Evolutionary conservation across 768 basidiomycete species (phyloP), one percentile per base, ranked within the genome.

Genomic region (Auriscalpium vulgare): DNA sequence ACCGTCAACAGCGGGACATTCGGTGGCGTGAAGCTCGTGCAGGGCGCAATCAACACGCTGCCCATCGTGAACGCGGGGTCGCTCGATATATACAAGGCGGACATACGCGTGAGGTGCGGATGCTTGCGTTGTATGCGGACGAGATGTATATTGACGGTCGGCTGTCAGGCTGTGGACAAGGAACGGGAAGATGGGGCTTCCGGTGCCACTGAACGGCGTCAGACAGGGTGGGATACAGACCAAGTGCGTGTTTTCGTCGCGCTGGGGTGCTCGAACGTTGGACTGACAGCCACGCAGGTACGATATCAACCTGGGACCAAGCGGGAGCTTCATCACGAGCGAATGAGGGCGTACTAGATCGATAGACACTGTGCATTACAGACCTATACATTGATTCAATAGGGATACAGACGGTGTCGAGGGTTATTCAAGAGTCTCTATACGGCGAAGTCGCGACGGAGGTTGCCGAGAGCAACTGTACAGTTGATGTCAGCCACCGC

Each of bases 31-130:
- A 13, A 54, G 16, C 52, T 65, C 13, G 51, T 56, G n/a, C 51
- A 63, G 48, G 64, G 64, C 37, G 58, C 58, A 10, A 8, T 62
- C 10, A 44, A 17, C 10, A 59, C 63, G n/a, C 64, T 65, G 17
- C 52, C 23, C 17, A 58, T 65, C 46, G 54, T 63, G n/a, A 52
- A 55, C 10, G 47, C 51, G 34, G 56, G 51, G 6, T 36, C 38
- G 8, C 58, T 65, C 10, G 62, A 65, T 50, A 53, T 65, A 35
- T 60, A 69, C 13, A 65, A 68, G 16, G 70, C 71, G 10, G 68
- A 77, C 54, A 69, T 76, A 4, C 61, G 66, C 36, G 50, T 75
- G 49, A 71, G 74, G 77, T 76, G 53, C 56, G 70, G 53, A 14
- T 1, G 55, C 57, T 51, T 21, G 3, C 37, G 14, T 23, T 4